Percentiles rank a stretch among this genome's conserved stretches.
Conservation (phyloP, 139 green algal genomes). For the Coelastrella sp. region DNA sequence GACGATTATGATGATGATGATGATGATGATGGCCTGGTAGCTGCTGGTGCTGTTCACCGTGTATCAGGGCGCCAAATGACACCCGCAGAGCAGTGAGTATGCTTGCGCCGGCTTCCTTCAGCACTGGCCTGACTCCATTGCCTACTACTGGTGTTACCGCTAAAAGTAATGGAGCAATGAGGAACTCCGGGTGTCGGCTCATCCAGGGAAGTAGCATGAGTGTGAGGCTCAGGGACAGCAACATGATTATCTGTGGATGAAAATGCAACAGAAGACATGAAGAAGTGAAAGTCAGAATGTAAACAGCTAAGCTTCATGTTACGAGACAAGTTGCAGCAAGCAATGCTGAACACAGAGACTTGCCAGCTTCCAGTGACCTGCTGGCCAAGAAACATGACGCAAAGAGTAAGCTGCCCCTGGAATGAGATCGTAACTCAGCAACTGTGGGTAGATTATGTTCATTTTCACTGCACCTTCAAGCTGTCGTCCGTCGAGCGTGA, state of each 20-base stretch:
- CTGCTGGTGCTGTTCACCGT: slow-evolving; percentile 35
- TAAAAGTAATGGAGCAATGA: slow-evolving; percentile 35
- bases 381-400: too few relatives aligned
- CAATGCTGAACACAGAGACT: neutral
- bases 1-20: neutral
- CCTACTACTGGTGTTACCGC: slow-evolving; percentile 43
- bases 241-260: slow-evolving; percentile 42
- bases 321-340: too few relatives aligned
- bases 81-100: slow-evolving; percentile 27
- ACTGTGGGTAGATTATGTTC: too few relatives aligned
- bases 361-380: neutral
- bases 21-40: neutral
- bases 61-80: slow-evolving; percentile 27
- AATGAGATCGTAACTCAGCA: too few relatives aligned
- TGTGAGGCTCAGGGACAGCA: slow-evolving; percentile 46
- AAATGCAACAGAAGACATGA: neutral
- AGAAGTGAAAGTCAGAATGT: neutral
- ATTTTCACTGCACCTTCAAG: too few relatives aligned
- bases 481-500: slow-evolving; percentile 6
- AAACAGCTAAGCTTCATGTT: neutral
- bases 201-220: slow-evolving; percentile 48
- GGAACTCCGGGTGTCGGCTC: slow-evolving; percentile 41
- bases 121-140: slow-evolving; percentile 37
- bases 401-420: too few relatives aligned
- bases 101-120: neutral